phyloP scores from a whole-genome alignment of 2,329 filamentous ascomycete genomes.

The Periconia digitata region DNA sequence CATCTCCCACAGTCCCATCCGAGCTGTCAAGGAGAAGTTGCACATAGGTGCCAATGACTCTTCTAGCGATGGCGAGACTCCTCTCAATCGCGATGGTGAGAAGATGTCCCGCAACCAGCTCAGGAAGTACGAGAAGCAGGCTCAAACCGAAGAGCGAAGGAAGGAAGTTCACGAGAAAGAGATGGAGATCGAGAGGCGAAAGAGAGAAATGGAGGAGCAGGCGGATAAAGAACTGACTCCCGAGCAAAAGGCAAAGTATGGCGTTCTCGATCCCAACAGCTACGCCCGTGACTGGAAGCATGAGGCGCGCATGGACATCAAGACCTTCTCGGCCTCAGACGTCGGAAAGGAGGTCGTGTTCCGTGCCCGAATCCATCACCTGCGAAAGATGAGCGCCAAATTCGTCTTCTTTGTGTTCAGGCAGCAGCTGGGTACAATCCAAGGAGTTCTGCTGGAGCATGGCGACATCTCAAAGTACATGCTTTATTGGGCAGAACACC shows the following conservation, averaged over 20 bases:
- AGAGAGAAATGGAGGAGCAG: slow-evolving; percentile 50
- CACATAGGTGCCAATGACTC: slow-evolving; percentile 37
- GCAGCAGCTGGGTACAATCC: slow-evolving; percentile 79
- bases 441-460: slow-evolving; percentile 73
- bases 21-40: slow-evolving; percentile 44
- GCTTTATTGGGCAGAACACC: slow-evolving; percentile 83
- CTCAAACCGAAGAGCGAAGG: slow-evolving; percentile 48
- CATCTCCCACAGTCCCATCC: slow-evolving; percentile 37
- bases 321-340: slow-evolving; percentile 54
- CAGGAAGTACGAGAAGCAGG: slow-evolving; percentile 51
- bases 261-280: slow-evolving; percentile 59
- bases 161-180: slow-evolving; percentile 48
- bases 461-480: slow-evolving; percentile 70
- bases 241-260: slow-evolving; percentile 62
- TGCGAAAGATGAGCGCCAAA: slow-evolving; percentile 78
- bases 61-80: slow-evolving; percentile 37
- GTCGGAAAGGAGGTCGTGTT: slow-evolving; percentile 65
- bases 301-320: slow-evolving; percentile 52
- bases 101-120: slow-evolving; percentile 53
- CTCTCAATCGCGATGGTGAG: slow-evolving; percentile 54
- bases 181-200: slow-evolving; percentile 50
- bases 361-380: slow-evolving; percentile 73
- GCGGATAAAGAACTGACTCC: slow-evolving; percentile 58
- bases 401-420: slow-evolving; percentile 85
- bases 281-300: slow-evolving; percentile 56